phyloP scores from a whole-genome alignment of 805 yeast species.

The Candida odintsovae region DNA sequence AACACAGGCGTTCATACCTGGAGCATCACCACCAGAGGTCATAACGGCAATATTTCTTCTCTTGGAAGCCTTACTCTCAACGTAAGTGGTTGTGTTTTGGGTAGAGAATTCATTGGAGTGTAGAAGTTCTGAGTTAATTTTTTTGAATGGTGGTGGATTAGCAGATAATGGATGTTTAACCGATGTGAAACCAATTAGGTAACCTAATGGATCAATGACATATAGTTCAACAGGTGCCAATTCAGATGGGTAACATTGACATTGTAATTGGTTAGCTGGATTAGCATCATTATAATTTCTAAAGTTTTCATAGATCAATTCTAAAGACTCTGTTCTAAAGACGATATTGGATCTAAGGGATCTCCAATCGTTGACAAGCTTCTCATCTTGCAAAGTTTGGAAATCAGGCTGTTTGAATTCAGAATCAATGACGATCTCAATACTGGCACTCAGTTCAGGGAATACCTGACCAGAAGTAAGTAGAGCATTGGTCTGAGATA shows the following conservation, averaged over 20 bases:
- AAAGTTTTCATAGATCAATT: constrained; percentile 22
- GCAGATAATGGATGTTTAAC: constrained; percentile 50
- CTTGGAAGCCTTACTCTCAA: background rate
- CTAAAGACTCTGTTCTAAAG: constrained; percentile 26
- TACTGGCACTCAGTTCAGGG: constrained; percentile 23
- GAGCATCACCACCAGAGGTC: constrained; percentile 99
- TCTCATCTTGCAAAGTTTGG: constrained; percentile 24
- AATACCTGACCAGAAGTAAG: constrained; percentile 26
- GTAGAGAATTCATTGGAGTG: constrained; percentile 6
- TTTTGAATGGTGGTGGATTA: constrained; percentile 30
- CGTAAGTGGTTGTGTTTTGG: constrained; percentile 13
- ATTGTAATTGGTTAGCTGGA: constrained; percentile 23
- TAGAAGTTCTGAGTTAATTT: background rate
- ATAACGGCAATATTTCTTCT: constrained; percentile 74
- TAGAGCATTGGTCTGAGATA: constrained; percentile 15
- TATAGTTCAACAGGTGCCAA: constrained; percentile 71
- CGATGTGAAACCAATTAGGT: constrained; percentile 73
- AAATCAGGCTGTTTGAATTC: constrained; percentile 20
- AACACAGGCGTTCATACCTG: constrained; percentile 96
- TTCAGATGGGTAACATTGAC: constrained; percentile 66
- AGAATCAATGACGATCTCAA: constrained; percentile 23
- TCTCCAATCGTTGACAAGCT: constrained; percentile 41
- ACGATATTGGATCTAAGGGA: constrained; percentile 37
- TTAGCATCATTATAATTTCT: constrained; percentile 11
- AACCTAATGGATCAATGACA: constrained; percentile 79